Evolutionary conservation across 2,329 filamentous ascomycete species (phyloP).

Genomic region (Cercospora canescens): DNA sequence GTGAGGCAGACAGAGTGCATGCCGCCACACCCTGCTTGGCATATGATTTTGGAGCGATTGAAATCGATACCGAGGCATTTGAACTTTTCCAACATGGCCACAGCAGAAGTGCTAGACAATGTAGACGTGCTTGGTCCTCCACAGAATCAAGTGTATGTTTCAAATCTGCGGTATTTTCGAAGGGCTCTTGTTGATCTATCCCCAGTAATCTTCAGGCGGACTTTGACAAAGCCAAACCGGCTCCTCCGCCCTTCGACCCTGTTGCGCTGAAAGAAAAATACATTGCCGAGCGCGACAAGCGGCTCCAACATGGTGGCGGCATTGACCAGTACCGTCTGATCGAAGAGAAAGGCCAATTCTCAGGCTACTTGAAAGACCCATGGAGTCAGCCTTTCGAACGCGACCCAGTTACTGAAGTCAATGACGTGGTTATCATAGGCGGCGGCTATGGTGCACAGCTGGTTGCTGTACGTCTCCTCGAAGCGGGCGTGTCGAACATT

Average conservation of each 20-base stretch:
- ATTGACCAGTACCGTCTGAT: slow-evolving; percentile 26
- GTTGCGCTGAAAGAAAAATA: slow-evolving; percentile 26
- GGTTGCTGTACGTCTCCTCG: slow-evolving; percentile 24
- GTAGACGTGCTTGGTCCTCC: slow-evolving; percentile 22
- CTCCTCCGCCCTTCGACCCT: slow-evolving; percentile 19
- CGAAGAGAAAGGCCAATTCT: slow-evolving; percentile 22
- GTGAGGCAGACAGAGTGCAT: not conserved
- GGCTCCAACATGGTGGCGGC: slow-evolving; percentile 20
- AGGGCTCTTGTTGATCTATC: not conserved
- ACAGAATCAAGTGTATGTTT: slow-evolving; percentile 13
- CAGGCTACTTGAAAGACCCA: slow-evolving; percentile 22
- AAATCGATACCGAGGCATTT: not conserved
- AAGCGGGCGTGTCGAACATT: slow-evolving; percentile 25
- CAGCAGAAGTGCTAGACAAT: slow-evolving; percentile 20
- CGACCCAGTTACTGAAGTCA: slow-evolving; percentile 20
- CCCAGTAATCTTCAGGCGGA: slow-evolving; percentile 19
- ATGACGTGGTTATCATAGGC: slow-evolving; percentile 25
- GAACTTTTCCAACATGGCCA: slow-evolving; percentile 14
- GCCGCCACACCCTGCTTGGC: not conserved
- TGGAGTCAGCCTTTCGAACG: slow-evolving; percentile 21
- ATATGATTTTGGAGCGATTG: not conserved
- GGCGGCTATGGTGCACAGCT: slow-evolving; percentile 27
- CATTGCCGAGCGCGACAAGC: slow-evolving; percentile 23
- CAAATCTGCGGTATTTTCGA: not conserved
- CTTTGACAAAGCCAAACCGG: slow-evolving; percentile 17